These are phyloP conservation scores for Holtermannia corniformis DNA, from an alignment of 768 basidiomycete genomes.

Conservation along the genomic window DNA sequence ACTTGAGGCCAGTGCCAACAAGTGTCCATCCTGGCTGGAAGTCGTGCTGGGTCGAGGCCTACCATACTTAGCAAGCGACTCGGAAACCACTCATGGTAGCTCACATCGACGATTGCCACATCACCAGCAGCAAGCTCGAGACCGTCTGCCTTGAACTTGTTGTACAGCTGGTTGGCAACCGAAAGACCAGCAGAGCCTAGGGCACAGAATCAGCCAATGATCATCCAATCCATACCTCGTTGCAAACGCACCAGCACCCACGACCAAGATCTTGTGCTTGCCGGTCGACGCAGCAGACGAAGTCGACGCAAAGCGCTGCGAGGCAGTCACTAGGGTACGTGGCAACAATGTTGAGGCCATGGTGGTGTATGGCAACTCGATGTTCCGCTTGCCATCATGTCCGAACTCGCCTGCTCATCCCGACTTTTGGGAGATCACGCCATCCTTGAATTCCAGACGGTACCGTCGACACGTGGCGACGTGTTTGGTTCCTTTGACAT, in stretches of 20 bases:
- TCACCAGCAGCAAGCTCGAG: constrained; percentile 62
- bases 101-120: constrained; percentile 69
- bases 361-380: not conserved
- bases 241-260: constrained; percentile 65
- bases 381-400: too few relatives aligned
- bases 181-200: constrained; percentile 71
- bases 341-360: not conserved
- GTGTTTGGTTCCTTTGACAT: not conserved
- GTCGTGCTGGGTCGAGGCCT: constrained; percentile 51
- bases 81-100: constrained; percentile 7
- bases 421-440: not conserved
- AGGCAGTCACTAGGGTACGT: not conserved
- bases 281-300: constrained; percentile 19
- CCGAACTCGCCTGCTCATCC: not conserved
- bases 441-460: not conserved
- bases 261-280: constrained; percentile 68
- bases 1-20: constrained; percentile 73
- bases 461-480: not conserved
- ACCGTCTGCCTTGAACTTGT: constrained; percentile 63
- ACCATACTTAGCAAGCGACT: not conserved
- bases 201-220: not conserved
- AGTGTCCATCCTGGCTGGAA: constrained; percentile 97
- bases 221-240: constrained; percentile 2
- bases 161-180: constrained; percentile 77
- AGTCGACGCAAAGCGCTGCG: constrained; percentile 25